Base-by-base conservation (phyloP, 2,329 filamentous ascomycete species). In the Cyphellophora europaea region DNA sequence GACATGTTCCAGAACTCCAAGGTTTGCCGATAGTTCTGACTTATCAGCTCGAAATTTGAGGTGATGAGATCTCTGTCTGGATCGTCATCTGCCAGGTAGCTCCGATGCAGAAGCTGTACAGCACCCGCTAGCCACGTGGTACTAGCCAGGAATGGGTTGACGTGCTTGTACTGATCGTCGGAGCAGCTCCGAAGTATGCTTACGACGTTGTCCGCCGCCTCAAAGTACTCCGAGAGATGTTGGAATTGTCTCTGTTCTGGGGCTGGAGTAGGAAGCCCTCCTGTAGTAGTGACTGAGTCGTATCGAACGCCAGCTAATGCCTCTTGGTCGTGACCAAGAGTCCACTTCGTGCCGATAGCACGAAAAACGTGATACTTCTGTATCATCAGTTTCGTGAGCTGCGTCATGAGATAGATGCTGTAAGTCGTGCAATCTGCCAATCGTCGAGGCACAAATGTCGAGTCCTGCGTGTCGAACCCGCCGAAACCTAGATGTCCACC, bases 301-400 rank as follows among this genome's bases (percentile, higher is more conserved):
- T n/a, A n/a, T n/a, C n/a, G n/a, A n/a, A n/a, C n/a, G n/a, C n/a
- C n/a, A n/a, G n/a, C n/a, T n/a, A n/a, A n/a, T n/a, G n/a, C n/a
- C n/a, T n/a, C n/a, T n/a, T n/a, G n/a, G 10, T 38, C 19, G 23
- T 19, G 16, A 3, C 32, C 33, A n/a, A n/a, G n/a, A n/a, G n/a
- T n/a, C 35, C 39, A 44, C 34, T 47, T 35, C n/a, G n/a, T n/a
- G n/a, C n/a, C n/a, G n/a, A n/a, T n/a, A n/a, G n/a, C n/a, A n/a
- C n/a, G n/a, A 33, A 54, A 57, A n/a, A 55, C 43, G 27, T 55
- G 45, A 35, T 55, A 52, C 27, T 53, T 49, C 31, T 53, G 42
- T 17, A 55, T 53, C 55, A 59, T 58, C 33, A 59, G 44, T 6
- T 49, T 46, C 10, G 53, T 48, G 6, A 59, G 49, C 38, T 58